Evolutionary conservation across 306 rosid genomes (phyloP).

Genomic region (Prunus armeniaca): DNA sequence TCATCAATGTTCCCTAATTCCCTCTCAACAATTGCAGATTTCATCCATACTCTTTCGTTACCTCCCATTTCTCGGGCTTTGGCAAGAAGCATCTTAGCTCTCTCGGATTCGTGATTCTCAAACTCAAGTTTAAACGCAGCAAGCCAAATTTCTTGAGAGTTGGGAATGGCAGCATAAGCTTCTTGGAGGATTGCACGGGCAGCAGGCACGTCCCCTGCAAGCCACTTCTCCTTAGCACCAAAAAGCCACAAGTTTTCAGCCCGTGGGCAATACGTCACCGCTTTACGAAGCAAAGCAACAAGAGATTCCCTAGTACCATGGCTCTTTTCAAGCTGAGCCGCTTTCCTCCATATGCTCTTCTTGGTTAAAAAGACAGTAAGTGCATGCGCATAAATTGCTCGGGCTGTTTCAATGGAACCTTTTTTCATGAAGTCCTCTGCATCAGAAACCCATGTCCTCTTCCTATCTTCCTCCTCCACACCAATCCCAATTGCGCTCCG

Average conservation of each 20-base stretch:
- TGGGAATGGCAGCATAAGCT: slow-evolving; percentile 83
- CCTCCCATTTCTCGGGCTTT: slow-evolving; percentile 84
- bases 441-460: slow-evolving; percentile 92
- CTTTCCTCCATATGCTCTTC: slow-evolving; percentile 95
- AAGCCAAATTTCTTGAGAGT: slow-evolving; percentile 85
- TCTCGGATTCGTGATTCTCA: slow-evolving; percentile 80
- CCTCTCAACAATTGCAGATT: slow-evolving; percentile 88
- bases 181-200: slow-evolving; percentile 85
- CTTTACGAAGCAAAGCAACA: slow-evolving; percentile 11
- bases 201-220: slow-evolving; percentile 84
- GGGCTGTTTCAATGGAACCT: slow-evolving; percentile 77
- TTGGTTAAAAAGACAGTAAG: slow-evolving; percentile 77
- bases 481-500: slow-evolving; percentile 66
- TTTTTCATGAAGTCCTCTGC: slow-evolving; percentile 87
- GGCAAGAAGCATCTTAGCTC: slow-evolving; percentile 81
- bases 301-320: slow-evolving; percentile 7
- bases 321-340: slow-evolving; percentile 16
- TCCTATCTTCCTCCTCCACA: slow-evolving; percentile 87
- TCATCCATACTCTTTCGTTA: slow-evolving; percentile 86
- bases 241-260: slow-evolving; percentile 91
- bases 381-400: slow-evolving; percentile 77
- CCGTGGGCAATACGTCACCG: slow-evolving; percentile 39
- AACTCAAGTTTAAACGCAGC: slow-evolving; percentile 92
- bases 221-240: slow-evolving; percentile 97
- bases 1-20: slow-evolving; percentile 73